phyloP scores from a whole-genome alignment of 2,329 filamentous ascomycete genomes.

The Calycina marina region DNA sequence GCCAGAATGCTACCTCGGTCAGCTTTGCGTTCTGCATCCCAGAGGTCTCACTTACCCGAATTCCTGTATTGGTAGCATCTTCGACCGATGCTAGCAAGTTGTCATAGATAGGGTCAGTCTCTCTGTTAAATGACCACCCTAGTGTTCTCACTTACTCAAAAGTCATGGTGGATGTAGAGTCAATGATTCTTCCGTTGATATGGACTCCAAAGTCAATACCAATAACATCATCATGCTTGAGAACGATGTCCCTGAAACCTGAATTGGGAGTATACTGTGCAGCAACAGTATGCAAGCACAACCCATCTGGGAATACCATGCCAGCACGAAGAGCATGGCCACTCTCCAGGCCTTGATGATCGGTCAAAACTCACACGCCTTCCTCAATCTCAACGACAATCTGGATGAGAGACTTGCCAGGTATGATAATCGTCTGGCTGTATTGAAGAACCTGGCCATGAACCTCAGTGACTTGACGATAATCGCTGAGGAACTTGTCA shows the following conservation, averaged over 20 bases:
- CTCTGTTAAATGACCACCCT: no score
- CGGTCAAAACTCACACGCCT: slow-evolving; percentile 33
- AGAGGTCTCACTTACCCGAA: slow-evolving; percentile 10
- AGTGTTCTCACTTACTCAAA: no score
- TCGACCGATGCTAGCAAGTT: slow-evolving; percentile 59
- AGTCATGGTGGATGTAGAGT: slow-evolving; percentile 66
- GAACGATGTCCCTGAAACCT: slow-evolving; percentile 50
- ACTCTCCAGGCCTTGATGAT: slow-evolving; percentile 34
- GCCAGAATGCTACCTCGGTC: slow-evolving; percentile 28
- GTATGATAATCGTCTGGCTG: slow-evolving; percentile 33
- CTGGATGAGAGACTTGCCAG: slow-evolving; percentile 31
- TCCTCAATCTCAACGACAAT: slow-evolving; percentile 40
- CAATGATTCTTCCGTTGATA: slow-evolving; percentile 65
- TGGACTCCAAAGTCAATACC: slow-evolving; percentile 76
- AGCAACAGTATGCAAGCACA: slow-evolving; percentile 36
- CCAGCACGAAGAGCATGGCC: slow-evolving; percentile 35
- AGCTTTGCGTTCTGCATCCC: background rate
- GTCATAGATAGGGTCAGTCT: slow-evolving; percentile 62
- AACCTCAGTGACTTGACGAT: slow-evolving; percentile 40
- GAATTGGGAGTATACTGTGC: slow-evolving; percentile 44
- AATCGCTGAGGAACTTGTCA: slow-evolving; percentile 33
- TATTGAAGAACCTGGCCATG: slow-evolving; percentile 39
- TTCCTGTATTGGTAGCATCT: slow-evolving; percentile 53
- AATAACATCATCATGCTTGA: slow-evolving; percentile 62
- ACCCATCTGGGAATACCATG: slow-evolving; percentile 40